Evolutionary conservation across 1,284 basidiomycete genomes (phyloP), one percentile per base, ranked within the genome.

Genomic region (Coriolopsis trogii): DNA sequence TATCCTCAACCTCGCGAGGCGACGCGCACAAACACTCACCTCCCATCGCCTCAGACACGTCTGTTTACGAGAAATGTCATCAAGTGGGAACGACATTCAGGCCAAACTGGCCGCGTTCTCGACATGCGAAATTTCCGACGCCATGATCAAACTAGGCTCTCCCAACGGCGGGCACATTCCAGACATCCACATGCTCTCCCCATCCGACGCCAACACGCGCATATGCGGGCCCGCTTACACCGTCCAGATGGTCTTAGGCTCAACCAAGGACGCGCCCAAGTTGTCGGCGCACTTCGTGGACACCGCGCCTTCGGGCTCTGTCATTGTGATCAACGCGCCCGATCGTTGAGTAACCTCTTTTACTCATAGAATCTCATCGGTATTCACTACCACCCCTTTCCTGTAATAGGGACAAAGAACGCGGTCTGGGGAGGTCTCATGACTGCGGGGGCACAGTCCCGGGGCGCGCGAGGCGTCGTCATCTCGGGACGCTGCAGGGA

Each of bases 351-450:
- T 66, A 33, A 41, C 51, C 21, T 53, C 31, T 42, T 47, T 25
- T 24, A 31, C 33, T 18, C 18, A 8, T 7, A 16, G 24, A 13
- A 5, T 6, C 7, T 24, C 21, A 33, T 15, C 4, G 3, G 18
- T 4, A 16, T 31, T 44, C 31, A 44, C 23, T 10, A 6, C 6
- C 15, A 18, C 3, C 12, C 0, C 4, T n/a, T 13, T 24, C 3
- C 6, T 3, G 7, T 30, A n/a, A 44, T 67, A 93, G 90, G 85
- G 57, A 74, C 78, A 39, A 91, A 89, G 67, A 93, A 89, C 58
- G 93, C 93, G 1, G 88, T 93, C 0, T 95, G 94, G 90, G 94
- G 94, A 7, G 94, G 93, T 3, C 79, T 96, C 28, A 93, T 96
- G 91, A 88, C 91, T 1, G 87, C 90, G 0, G 87, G 92, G 15